These are phyloP conservation scores for Aspergillus bertholletiae DNA, from an alignment of 495 filamentous ascomycete genomes.

Conservation along the genomic window DNA sequence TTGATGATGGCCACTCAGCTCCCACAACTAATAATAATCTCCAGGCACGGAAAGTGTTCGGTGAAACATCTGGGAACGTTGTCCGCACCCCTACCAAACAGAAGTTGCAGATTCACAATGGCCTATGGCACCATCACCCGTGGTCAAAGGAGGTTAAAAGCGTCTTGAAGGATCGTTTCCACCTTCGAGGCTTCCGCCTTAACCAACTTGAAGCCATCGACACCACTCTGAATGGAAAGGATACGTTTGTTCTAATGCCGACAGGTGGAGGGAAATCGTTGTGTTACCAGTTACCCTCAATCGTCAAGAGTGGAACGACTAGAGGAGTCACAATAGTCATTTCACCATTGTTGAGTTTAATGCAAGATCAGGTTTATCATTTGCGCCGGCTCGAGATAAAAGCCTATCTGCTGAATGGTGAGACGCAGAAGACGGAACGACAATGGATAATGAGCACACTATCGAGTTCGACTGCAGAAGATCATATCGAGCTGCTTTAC, in stretches of 20 bases:
- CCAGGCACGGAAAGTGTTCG: constrained; percentile 44
- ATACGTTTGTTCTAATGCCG: constrained; percentile 94
- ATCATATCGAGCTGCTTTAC: constrained; percentile 78
- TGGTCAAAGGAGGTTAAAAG: constrained; percentile 87
- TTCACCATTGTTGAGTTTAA: constrained; percentile 90
- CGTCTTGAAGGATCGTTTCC: constrained; percentile 74
- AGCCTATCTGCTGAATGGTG: constrained; percentile 76
- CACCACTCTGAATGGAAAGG: constrained; percentile 79
- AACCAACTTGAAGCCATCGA: constrained; percentile 97
- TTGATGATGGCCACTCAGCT: constrained; percentile 45
- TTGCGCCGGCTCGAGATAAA: constrained; percentile 69
- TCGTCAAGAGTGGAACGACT: constrained; percentile 77
- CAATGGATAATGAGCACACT: constrained; percentile 58
- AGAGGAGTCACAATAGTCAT: constrained; percentile 87
- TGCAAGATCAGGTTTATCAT: constrained; percentile 92
- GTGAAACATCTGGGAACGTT: constrained; percentile 53
- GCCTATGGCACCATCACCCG: constrained; percentile 45
- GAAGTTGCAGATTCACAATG: constrained; percentile 31
- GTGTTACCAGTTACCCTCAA: constrained; percentile 91
- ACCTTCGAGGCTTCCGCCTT: constrained; percentile 77
- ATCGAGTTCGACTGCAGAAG: constrained; percentile 57
- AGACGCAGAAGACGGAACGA: constrained; percentile 53
- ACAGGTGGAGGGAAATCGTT: constrained; percentile 96
- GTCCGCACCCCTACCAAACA: constrained; percentile 26
- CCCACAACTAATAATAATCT: constrained; percentile 19